A percentile compares a stretch with the other conserved stretches of the same genome.
Evolutionary conservation across 1,284 basidiomycete species (phyloP).

Genomic region (Tylopilus orsonianus): DNA sequence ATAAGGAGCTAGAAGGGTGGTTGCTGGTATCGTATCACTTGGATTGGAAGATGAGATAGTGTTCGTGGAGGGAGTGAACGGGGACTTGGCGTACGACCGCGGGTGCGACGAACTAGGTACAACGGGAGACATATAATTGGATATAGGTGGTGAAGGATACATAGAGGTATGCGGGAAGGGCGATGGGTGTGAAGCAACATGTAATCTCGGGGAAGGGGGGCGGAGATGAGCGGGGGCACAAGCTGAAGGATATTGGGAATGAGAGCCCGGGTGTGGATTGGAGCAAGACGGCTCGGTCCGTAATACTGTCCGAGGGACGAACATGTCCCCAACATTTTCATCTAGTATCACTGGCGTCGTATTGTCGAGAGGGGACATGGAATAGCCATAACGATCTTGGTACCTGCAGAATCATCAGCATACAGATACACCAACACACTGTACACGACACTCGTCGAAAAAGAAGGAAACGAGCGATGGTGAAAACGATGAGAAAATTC

Average conservation of each 20-base stretch:
- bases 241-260: conserved; percentile 8
- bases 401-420: conserved; percentile 30
- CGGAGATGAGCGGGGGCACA: conserved; percentile 30
- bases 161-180: conserved; percentile 28
- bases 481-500: conserved; percentile 15
- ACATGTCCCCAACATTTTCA: conserved; percentile 18
- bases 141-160: conserved; percentile 34
- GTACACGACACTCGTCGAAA: conserved; percentile 11
- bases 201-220: conserved; percentile 31
- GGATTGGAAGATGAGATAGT: conserved; percentile 33
- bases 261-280: conserved; percentile 3
- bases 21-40: conserved; percentile 47
- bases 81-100: conserved; percentile 37
- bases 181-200: conserved; percentile 29
- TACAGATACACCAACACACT: conserved; percentile 9
- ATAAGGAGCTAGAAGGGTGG: conserved; percentile 55
- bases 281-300: conserved; percentile 17
- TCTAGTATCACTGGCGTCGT: conserved; percentile 33
- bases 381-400: conserved; percentile 31
- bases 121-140: conserved; percentile 21
- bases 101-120: conserved; percentile 35
- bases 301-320: conserved; percentile 27
- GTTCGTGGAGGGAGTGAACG: conserved; percentile 35
- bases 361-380: conserved; percentile 33
- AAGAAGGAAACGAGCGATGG: not conserved